Conservation (phyloP, 1,139 yeast genomes). For the Kluyveromyces marxianus region DNA sequence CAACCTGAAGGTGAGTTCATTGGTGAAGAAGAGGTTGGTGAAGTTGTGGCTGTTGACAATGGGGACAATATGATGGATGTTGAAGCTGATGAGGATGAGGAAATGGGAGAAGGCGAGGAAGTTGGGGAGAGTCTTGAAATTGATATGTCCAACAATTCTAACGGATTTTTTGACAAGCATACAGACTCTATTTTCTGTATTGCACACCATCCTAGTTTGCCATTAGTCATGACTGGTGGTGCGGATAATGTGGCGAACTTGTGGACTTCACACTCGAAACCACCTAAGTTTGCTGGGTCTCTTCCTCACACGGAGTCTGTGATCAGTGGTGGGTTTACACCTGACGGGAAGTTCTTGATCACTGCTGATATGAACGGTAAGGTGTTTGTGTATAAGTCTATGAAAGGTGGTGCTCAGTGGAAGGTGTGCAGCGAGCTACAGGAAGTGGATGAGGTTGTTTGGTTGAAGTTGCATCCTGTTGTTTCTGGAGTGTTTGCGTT, state of each 20-base stretch:
- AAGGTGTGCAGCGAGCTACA: slow-evolving; percentile 59
- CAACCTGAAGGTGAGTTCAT: slow-evolving; percentile 44
- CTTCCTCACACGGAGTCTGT: slow-evolving; percentile 87
- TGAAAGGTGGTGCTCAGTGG: slow-evolving; percentile 81
- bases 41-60: slow-evolving; percentile 34
- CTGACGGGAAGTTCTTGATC: slow-evolving; percentile 70
- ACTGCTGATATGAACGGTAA: slow-evolving; percentile 96
- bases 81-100: slow-evolving; percentile 35
- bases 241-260: slow-evolving; percentile 81
- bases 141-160: slow-evolving; percentile 83
- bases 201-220: slow-evolving; percentile 72
- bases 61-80: slow-evolving; percentile 34
- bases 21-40: slow-evolving; percentile 50
- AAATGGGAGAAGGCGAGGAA: slow-evolving; percentile 30
- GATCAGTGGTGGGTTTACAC: slow-evolving; percentile 72
- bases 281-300: slow-evolving; percentile 71
- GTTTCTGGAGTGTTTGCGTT: slow-evolving; percentile 77
- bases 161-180: slow-evolving; percentile 83
- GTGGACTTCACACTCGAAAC: slow-evolving; percentile 86
- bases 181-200: slow-evolving; percentile 76
- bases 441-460: slow-evolving; percentile 78
- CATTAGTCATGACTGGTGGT: slow-evolving; percentile 83
- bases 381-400: slow-evolving; percentile 62
- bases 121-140: slow-evolving; percentile 41
- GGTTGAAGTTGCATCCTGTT: slow-evolving; percentile 75